phyloP scores from a whole-genome alignment of 257 asterid species.

The Handroanthus guayacan region DNA sequence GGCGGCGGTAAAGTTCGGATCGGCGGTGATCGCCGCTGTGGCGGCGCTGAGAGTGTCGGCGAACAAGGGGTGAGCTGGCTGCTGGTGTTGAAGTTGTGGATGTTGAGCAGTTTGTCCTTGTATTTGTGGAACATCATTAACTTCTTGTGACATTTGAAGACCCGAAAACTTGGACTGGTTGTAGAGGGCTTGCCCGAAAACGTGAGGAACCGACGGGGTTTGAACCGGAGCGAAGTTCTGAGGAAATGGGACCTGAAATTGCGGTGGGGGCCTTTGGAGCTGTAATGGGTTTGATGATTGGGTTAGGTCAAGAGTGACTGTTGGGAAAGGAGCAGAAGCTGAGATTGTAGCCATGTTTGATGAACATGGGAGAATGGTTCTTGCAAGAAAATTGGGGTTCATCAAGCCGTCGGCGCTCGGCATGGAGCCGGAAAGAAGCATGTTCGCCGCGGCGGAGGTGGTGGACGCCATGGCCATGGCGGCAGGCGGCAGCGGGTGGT shows the following conservation, averaged over 20 bases:
- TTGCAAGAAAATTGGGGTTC: constrained; percentile 77
- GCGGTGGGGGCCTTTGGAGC: constrained; percentile 53
- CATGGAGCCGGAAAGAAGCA: constrained; percentile 94
- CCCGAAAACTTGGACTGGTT: constrained; percentile 91
- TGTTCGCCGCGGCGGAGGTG: constrained; percentile 89
- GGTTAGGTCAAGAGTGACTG: constrained; percentile 91
- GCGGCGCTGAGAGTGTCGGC: constrained; percentile 80
- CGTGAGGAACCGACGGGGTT: constrained; percentile 51
- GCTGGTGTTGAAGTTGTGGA: constrained; percentile 30
- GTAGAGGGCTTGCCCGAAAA: constrained; percentile 57
- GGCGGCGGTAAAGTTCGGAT: constrained; percentile 91
- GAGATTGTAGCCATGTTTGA: constrained; percentile 92
- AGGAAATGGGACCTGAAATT: constrained; percentile 62
- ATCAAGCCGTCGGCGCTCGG: constrained; percentile 83
- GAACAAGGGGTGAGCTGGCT: constrained; percentile 38
- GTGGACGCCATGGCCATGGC: constrained; percentile 99
- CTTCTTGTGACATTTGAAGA: constrained; percentile 62
- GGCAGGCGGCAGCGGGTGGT: constrained; percentile 94
- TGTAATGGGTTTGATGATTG: constrained; percentile 63
- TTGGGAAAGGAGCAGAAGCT: constrained; percentile 96
- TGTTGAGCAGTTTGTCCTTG: constrained; percentile 24
- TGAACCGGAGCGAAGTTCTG: constrained; percentile 39
- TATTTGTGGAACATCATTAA: not conserved
- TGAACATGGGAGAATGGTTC: constrained; percentile 75
- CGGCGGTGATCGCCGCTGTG: constrained; percentile 82